Conservation (phyloP, 2,329 filamentous ascomycete species). For the Botrytis byssoidea region DNA sequence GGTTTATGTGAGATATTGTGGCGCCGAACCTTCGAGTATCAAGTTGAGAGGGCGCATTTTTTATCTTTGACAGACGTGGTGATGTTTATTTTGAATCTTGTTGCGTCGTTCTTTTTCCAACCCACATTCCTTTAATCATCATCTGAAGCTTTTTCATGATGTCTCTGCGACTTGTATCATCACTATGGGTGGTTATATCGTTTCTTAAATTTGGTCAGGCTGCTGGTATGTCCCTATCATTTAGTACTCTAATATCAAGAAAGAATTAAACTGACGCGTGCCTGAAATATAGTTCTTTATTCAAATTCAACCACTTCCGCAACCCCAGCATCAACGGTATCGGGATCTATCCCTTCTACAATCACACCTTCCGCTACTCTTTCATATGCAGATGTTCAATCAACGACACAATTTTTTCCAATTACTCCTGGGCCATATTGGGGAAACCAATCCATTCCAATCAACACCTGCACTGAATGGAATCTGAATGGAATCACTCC, state of each 20-base stretch:
- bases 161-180: not conserved
- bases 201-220: not conserved
- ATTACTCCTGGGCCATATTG: slow-evolving; percentile 17
- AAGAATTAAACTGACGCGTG: not conserved
- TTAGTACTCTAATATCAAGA: too few species aligned
- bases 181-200: not conserved
- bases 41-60: not conserved
- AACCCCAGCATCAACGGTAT: not conserved
- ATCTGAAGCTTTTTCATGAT: not conserved
- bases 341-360: slow-evolving; percentile 8
- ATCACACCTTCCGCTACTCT: slow-evolving; percentile 20
- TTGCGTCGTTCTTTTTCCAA: slow-evolving; percentile 5
- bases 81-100: not conserved
- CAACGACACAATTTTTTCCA: slow-evolving; percentile 13
- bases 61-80: not conserved
- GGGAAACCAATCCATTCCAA: slow-evolving; percentile 26
- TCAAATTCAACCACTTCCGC: slow-evolving; percentile 1
- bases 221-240: not conserved
- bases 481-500: slow-evolving; percentile 14
- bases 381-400: not conserved
- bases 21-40: not conserved
- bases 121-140: slow-evolving; percentile 7
- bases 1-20: not conserved
- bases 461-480: slow-evolving; percentile 23
- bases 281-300: not conserved